Evolutionary conservation across 257 asterid genomes (phyloP).

Genomic region (Solanum chmielewskii): DNA sequence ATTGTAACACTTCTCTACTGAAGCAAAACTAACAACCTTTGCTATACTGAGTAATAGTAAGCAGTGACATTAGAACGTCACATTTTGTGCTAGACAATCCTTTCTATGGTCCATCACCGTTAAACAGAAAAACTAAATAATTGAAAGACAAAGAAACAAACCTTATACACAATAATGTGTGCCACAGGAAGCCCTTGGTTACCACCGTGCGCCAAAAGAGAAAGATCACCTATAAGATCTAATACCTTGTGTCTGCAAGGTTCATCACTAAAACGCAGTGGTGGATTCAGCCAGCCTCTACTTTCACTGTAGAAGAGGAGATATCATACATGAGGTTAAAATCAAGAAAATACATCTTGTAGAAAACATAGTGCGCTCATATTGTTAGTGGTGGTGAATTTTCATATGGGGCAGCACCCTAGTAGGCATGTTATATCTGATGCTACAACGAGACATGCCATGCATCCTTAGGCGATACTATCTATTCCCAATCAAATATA

Average conservation of each 20-base stretch:
- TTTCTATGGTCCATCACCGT: neutral
- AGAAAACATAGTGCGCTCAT: neutral
- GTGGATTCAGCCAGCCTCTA: slow-evolving; percentile 90
- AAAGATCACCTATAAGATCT: slow-evolving; percentile 91
- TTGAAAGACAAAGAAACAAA: slow-evolving; percentile 8
- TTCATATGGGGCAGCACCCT: neutral
- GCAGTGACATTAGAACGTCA: neutral
- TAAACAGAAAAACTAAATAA: neutral
- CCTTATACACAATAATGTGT: slow-evolving; percentile 75
- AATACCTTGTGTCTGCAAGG: slow-evolving; percentile 94
- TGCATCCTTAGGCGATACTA: neutral
- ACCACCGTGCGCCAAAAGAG: slow-evolving; percentile 78
- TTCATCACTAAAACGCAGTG: slow-evolving; percentile 63
- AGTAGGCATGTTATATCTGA: neutral
- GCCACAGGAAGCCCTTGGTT: slow-evolving; percentile 86
- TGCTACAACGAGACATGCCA: neutral
- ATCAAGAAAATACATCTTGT: neutral
- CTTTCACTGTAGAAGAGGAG: slow-evolving; percentile 29
- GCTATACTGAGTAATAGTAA: neutral
- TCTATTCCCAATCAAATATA: neutral
- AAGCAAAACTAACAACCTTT: neutral
- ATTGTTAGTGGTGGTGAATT: neutral
- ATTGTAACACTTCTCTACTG: neutral
- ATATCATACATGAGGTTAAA: neutral
- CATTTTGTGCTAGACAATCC: neutral